Conservation (phyloP, 805 yeast genomes). For the Candida golubevii region DNA sequence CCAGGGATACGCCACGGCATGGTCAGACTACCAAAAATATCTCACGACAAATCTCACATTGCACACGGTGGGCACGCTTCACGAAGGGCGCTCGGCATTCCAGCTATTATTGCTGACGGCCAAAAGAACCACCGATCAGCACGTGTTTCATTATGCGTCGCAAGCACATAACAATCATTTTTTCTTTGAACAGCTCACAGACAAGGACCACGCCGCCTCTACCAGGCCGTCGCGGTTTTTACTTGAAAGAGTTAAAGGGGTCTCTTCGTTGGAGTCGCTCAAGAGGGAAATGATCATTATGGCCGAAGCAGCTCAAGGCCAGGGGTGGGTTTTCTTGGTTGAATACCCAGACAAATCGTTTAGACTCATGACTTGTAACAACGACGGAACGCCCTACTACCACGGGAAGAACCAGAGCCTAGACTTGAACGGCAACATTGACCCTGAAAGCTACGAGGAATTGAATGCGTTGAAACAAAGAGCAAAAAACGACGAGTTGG, state of each 20-base stretch:
- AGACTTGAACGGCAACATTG: constrained; percentile 73
- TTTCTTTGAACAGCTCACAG: constrained; percentile 61
- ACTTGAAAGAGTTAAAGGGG: constrained; percentile 35
- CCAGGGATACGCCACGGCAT: constrained; percentile 65
- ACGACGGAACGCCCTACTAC: constrained; percentile 75
- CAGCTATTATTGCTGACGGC: constrained; percentile 67
- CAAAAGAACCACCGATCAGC: constrained; percentile 58
- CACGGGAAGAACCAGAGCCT: constrained; percentile 64
- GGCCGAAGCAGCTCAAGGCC: constrained; percentile 54
- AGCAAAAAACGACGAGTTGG: constrained; percentile 42
- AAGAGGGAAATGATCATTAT: constrained; percentile 44
- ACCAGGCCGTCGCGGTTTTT: constrained; percentile 37
- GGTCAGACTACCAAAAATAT: constrained; percentile 76
- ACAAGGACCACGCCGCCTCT: constrained; percentile 26
- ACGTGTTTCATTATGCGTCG: constrained; percentile 81
- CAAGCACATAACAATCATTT: constrained; percentile 91
- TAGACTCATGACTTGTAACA: constrained; percentile 52
- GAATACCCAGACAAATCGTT: constrained; percentile 61
- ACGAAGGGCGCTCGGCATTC: constrained; percentile 72
- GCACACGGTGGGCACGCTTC: constrained; percentile 71
- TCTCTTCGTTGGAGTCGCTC: constrained; percentile 44
- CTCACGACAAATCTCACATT: constrained; percentile 56
- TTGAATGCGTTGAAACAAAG: constrained; percentile 41
- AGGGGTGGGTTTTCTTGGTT: constrained; percentile 73
- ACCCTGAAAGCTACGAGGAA: constrained; percentile 48